Conservation (phyloP, 2,329 filamentous ascomycete genomes). For the Curvularia verruculosa region DNA sequence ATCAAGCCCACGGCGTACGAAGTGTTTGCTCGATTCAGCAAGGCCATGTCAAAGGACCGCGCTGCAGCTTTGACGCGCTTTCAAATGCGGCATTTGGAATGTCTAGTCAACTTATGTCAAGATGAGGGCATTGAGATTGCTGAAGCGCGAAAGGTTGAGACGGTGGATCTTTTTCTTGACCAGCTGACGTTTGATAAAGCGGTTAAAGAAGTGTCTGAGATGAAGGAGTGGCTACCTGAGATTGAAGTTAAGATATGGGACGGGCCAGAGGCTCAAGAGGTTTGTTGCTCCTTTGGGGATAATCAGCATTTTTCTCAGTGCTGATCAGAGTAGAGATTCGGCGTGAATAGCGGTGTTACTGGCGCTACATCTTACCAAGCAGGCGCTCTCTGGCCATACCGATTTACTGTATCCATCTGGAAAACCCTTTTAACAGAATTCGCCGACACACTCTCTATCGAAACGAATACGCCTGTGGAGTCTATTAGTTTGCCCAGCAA, state of each 20-base stretch:
- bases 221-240: slow-evolving; percentile 5
- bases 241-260: background rate
- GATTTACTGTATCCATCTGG: slow-evolving; percentile 21
- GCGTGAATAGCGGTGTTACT: slow-evolving; percentile 14
- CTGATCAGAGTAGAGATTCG: slow-evolving; percentile 13
- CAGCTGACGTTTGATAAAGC: slow-evolving; percentile 8
- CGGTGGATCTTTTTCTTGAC: slow-evolving; percentile 17
- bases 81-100: slow-evolving; percentile 10
- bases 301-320: background rate
- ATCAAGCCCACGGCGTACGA: slow-evolving; percentile 20
- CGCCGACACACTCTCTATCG: slow-evolving; percentile 16
- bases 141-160: slow-evolving; percentile 18
- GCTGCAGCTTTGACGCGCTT: slow-evolving; percentile 17
- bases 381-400: slow-evolving; percentile 26
- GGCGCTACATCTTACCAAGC: slow-evolving; percentile 43
- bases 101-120: slow-evolving; percentile 9
- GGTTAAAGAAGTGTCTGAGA: background rate
- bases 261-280: background rate
- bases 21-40: slow-evolving; percentile 16
- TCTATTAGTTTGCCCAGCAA: slow-evolving; percentile 29
- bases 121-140: slow-evolving; percentile 14
- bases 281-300: background rate
- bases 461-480: slow-evolving; percentile 15
- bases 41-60: slow-evolving; percentile 12
- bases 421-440: slow-evolving; percentile 8